phyloP scores from a whole-genome alignment of 441 rosid species.

The Lepidium campestre region DNA sequence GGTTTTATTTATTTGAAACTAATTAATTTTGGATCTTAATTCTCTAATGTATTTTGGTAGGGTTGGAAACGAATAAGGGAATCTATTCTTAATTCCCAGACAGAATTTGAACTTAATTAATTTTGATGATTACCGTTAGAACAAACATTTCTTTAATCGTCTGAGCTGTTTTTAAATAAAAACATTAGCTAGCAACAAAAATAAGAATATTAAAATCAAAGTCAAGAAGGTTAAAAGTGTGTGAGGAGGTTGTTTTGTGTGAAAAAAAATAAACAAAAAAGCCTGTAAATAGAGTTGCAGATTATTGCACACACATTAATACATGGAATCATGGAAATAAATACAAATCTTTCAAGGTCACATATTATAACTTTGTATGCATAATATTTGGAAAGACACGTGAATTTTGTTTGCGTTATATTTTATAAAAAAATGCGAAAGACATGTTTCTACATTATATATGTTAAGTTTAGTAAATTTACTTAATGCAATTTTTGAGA shows the following conservation, averaged over 20 bases:
- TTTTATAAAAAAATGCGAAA: background rate
- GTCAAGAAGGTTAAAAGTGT: background rate
- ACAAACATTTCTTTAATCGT: background rate
- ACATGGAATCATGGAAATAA: background rate
- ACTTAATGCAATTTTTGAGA: no score
- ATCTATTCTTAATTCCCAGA: background rate
- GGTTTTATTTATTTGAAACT: background rate
- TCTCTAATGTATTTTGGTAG: background rate
- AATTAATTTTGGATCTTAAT: background rate
- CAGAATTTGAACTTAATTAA: background rate
- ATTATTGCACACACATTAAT: background rate
- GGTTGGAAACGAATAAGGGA: background rate
- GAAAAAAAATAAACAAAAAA: background rate
- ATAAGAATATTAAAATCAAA: background rate
- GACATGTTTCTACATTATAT: background rate
- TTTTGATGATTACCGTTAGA: background rate
- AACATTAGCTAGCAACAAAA: background rate
- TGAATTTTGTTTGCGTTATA: background rate
- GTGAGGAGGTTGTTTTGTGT: background rate
- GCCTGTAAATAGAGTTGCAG: background rate
- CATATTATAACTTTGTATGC: background rate
- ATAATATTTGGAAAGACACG: background rate
- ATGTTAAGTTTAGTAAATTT: no score
- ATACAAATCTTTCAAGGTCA: background rate
- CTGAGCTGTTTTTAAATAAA: background rate